Evolutionary conservation across 768 basidiomycete genomes (phyloP), one percentile per base, ranked within the genome.

Genomic region (Leccinum barrowsii): DNA sequence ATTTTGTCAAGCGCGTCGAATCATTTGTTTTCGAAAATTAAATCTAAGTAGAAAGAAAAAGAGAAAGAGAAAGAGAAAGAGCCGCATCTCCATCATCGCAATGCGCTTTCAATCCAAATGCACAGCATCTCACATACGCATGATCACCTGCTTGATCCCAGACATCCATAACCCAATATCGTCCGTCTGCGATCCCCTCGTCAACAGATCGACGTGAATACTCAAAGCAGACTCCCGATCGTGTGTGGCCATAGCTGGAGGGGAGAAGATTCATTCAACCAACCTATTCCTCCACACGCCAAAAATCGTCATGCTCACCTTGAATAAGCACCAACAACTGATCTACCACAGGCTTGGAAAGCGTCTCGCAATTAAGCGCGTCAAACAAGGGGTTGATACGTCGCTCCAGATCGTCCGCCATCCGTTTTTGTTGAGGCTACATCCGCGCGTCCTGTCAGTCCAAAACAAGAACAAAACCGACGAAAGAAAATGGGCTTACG

Each of bases 161-260:
- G 92, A 86, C 92, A 94, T 90, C 87, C 86, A 90, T 56, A 90
- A 67, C 2, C 83, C 85, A 68, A 95, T 92, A 64, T 95, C 92
- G 53, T 92, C 89, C 44, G 87, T 88, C 56, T 85, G 81, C 52
- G 89, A 87, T 24, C 87, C 89, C 50, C 80, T 77, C 2, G 92
- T 94, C 49, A 98, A 78, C 28, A 97, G 75, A 54, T 92, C 90
- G 26, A 95, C 86, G 66, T 98, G 94, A 58, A 94, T 85, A 7
- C 86, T 82, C 66, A 94, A 73, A 19, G 94, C 91, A 30, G 80
- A 82, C 28, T 87, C 82, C 58, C 87, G 86, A 73, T 98, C 90
- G 54, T 81, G 85, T 5, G 84, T 81, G 54, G 82, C 84, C 79
- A 98, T 94, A 2, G 94, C 94, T 96, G 57, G 2, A 52, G 54